phyloP scores from a whole-genome alignment of 805 yeast species.

The Lipomyces mesembrius region DNA sequence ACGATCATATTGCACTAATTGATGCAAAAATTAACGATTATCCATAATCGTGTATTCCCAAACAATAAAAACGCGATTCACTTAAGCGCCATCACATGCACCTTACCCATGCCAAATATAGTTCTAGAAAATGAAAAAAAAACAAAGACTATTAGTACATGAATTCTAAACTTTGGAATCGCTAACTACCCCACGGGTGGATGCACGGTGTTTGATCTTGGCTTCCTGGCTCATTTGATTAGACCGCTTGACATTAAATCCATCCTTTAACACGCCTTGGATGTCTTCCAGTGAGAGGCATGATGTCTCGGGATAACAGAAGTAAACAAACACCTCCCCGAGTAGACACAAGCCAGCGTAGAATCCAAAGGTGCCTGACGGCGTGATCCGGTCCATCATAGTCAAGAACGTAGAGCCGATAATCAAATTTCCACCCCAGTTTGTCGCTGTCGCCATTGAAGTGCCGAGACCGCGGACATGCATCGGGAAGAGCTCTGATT shows the following conservation, averaged over 20 bases:
- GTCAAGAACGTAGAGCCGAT: conserved; percentile 92
- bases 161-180: neutral
- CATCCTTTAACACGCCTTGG: conserved; percentile 76
- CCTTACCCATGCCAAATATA: neutral
- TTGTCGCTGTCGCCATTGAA: conserved; percentile 86
- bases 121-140: neutral
- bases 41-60: conserved; percentile 2
- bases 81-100: neutral
- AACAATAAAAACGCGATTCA: neutral
- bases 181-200: neutral
- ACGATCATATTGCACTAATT: neutral
- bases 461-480: conserved; percentile 91
- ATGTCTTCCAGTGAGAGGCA: conserved; percentile 92
- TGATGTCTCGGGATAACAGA: conserved; percentile 90
- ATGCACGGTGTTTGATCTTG: neutral
- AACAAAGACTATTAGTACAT: neutral
- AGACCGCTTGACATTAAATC: conserved; percentile 80
- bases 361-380: conserved; percentile 90
- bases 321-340: conserved; percentile 73
- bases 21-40: neutral
- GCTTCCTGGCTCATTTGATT: conserved; percentile 55
- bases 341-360: conserved; percentile 81
- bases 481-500: conserved; percentile 92
- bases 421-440: conserved; percentile 93
- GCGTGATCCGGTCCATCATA: conserved; percentile 90